Evolutionary conservation across 176 grass and related monocot genomes (phyloP).

Genomic region (Pontederia crassipes): DNA sequence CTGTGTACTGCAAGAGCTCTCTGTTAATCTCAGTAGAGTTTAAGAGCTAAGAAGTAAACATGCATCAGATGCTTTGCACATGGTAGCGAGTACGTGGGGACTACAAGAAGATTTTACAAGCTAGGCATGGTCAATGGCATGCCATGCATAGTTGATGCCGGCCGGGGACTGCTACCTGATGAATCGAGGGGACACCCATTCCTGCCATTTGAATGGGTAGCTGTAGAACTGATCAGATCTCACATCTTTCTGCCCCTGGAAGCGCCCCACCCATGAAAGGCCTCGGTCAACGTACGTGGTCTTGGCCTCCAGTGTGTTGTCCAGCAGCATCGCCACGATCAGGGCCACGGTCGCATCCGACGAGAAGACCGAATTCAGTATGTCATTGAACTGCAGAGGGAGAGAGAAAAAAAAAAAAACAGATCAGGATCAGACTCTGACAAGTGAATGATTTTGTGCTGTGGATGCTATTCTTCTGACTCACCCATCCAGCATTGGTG

Average conservation of each 20-base stretch:
- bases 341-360: slow-evolving; percentile 62
- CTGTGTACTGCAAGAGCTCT: too few relatives aligned
- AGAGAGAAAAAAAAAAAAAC: not conserved
- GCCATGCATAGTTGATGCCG: too few relatives aligned
- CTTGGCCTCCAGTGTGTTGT: slow-evolving; percentile 59
- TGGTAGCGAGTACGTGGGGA: too few relatives aligned
- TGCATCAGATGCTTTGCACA: too few relatives aligned
- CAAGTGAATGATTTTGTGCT: not conserved
- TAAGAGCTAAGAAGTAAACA: too few relatives aligned
- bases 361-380: slow-evolving; percentile 80
- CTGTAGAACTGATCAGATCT: slow-evolving; percentile 87
- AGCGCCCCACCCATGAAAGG: slow-evolving; percentile 61
- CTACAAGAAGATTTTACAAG: too few relatives aligned
- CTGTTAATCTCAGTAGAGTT: too few relatives aligned
- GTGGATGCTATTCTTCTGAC: not conserved
- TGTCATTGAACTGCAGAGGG: slow-evolving; percentile 81
- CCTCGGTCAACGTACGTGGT: slow-evolving; percentile 38
- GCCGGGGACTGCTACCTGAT: slow-evolving; percentile 19
- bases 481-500: slow-evolving; percentile 96
- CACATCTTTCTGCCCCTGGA: slow-evolving; percentile 37
- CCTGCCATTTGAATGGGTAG: slow-evolving; percentile 55
- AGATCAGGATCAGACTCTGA: not conserved
- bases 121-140: too few relatives aligned
- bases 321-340: slow-evolving; percentile 47
- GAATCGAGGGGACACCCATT: slow-evolving; percentile 41